Base-by-base conservation (phyloP, 441 rosid species). In the Populus hybrid region DNA sequence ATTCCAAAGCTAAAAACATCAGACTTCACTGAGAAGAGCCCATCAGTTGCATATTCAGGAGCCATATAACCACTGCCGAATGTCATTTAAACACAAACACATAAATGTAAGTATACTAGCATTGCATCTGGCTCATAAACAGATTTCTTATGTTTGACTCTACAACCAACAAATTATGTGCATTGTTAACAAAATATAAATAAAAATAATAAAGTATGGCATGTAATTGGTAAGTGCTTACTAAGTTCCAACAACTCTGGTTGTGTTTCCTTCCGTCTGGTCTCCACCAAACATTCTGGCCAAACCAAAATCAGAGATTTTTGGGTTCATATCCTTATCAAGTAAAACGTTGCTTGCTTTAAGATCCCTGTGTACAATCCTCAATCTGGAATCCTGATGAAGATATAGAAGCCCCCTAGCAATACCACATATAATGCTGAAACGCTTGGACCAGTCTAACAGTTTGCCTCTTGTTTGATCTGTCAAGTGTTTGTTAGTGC, bases 291-390 rank as follows among this genome's bases (percentile, higher is more conserved):
- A 79, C 16, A 68, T 73, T 72, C 74, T 83, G 30, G 83, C 85
- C 78, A 83, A 42, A 64, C 85, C 81, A 50, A 83, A 83, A 35
- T 83, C 78, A 8, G 85, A 79, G 18, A 83, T 79, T 67, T 82
- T 82, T 0, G 85, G 82, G 67, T 73, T 82, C 82, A 82, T 79
- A 5, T 79, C 78, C 12, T 64, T 67, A 73, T 79, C 82, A 30
- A 82, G 80, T n/a, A 82, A 73, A 6, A 79, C 82, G 50, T 82
- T 82, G 36, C 82, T 79, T 35, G 85, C 85, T 76, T 82, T 82
- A 16, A 79, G 73, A 82, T 82, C 80, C 73, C 85, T 73, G 54
- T 82, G 85, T 42, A 76, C 79, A 70, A 79, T 79, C 74, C 81
- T 75, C 54, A 81, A 59, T 59, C 79, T 67, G 42, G 84, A 81